Percentiles rank a stretch among this genome's conserved stretches.
Conservation (phyloP, 306 rosid genomes). For the Quercus parvula region DNA sequence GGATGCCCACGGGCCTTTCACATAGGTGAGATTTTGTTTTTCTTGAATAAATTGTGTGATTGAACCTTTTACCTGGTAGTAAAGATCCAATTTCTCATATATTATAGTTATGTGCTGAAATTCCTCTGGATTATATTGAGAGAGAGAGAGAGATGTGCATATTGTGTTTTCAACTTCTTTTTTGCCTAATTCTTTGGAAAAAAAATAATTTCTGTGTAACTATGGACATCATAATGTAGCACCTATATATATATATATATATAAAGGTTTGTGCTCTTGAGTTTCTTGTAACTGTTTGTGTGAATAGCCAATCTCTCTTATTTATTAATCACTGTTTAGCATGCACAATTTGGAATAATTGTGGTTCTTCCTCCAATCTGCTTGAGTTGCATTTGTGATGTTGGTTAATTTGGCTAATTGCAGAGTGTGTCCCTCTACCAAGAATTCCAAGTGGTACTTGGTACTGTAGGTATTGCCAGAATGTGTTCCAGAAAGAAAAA, state of each 20-base stretch:
- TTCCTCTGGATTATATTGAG: not conserved
- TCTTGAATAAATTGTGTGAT: not conserved
- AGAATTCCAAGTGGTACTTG: conserved; percentile 60
- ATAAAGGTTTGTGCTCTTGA: not conserved
- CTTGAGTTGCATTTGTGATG: not conserved
- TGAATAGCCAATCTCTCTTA: not conserved
- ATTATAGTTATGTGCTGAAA: not conserved
- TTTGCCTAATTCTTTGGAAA: not conserved
- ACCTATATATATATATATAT: not conserved
- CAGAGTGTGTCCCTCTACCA: conserved; percentile 80
- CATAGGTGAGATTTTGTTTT: conserved; percentile 44
- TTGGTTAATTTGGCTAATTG: conserved; percentile 18
- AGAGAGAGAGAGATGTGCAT: not conserved
- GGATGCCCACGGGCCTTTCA: conserved; percentile 95
- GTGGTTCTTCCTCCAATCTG: not conserved
- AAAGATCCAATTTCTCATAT: not conserved
- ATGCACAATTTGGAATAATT: not conserved
- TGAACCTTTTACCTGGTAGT: not conserved
- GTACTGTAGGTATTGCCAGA: conserved; percentile 90
- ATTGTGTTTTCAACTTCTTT: not conserved
- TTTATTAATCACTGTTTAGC: not conserved
- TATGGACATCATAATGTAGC: not conserved
- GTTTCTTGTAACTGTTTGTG: not conserved
- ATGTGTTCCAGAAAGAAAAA: conserved; percentile 52
- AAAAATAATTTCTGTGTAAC: not conserved